Evolutionary conservation across 2,329 filamentous ascomycete genomes (phyloP), one percentile per base, ranked within the genome.

Genomic region (Didymella sp.): DNA sequence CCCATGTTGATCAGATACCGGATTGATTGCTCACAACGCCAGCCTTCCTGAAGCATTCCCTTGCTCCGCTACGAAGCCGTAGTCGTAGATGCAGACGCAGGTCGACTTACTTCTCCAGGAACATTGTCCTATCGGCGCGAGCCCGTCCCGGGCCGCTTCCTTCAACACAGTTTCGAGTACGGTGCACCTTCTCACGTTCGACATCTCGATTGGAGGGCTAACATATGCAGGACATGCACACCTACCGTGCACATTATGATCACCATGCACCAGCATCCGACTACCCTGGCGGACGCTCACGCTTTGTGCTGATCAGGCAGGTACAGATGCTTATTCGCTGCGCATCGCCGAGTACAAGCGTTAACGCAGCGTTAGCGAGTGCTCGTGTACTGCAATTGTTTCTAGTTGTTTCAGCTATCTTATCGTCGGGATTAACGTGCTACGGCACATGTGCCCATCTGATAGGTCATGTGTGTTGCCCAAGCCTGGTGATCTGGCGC

Each of bases 281-380:
- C 12, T 13, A 44, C 41, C 40, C 50, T 44, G 19, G 19, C 13
- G 12, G 6, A 41, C 9, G 17, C 25, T 24, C 33, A 24, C 11
- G 30, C 44, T 25, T 54, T 55, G 49, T 46, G 55, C 63, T 33
- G 58, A 69, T 68, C 53, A 57, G 67, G 67, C 63, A 69, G 67
- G 67, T 69, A 62, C 54, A 50, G 15, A 46, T 45, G 41, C 42
- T 30, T 50, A 55, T 58, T 64, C 54, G 59, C 48, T 37, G 35
- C 22, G 7, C 7, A 35, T 47, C 15, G 43, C 37, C 13, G n/a
- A 37, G 44, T 15, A 48, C 22, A 21, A 47, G 41, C 47, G 48
- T 28, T 11, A 30, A 58, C 47, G 53, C 17, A 38, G 35, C 19
- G 11, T 38, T 38, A 38, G 35, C 35, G 35, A 22, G 19, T 13